phyloP scores from a whole-genome alignment of 2,329 filamentous ascomycete genomes.

The Sporothrix luriei region DNA sequence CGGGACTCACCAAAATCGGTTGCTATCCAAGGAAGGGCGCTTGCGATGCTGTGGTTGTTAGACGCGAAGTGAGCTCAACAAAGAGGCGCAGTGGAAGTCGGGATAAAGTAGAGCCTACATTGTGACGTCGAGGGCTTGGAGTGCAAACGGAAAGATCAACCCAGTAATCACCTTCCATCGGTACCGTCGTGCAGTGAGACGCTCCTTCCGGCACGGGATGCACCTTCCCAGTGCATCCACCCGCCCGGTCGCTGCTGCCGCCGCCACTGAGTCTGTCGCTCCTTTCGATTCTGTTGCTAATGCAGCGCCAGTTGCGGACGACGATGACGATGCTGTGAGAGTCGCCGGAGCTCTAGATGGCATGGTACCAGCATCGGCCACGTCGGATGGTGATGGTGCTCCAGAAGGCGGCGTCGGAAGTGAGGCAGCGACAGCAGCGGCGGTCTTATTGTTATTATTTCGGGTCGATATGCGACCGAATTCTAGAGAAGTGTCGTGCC shows the following conservation, averaged over 20 bases:
- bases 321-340: not conserved
- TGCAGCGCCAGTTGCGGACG: not conserved
- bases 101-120: constrained; percentile 46
- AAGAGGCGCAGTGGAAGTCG: not conserved
- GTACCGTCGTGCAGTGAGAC: constrained; percentile 46
- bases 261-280: no score
- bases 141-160: constrained; percentile 61
- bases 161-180: constrained; percentile 63
- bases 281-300: not conserved
- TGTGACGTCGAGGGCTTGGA: constrained; percentile 66
- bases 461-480: constrained; percentile 14
- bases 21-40: constrained; percentile 64
- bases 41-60: constrained; percentile 47
- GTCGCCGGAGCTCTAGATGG: not conserved
- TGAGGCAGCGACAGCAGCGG: not conserved
- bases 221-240: constrained; percentile 21
- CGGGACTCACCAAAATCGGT: constrained; percentile 58
- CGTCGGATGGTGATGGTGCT: not conserved
- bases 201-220: constrained; percentile 40
- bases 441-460: not conserved
- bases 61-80: not conserved
- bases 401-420: not conserved
- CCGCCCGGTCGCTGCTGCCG: not conserved
- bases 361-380: no score
- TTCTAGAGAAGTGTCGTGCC: not conserved